phyloP scores from a whole-genome alignment of 2,329 filamentous ascomycete genomes.

The Rutstroemia sp. region DNA sequence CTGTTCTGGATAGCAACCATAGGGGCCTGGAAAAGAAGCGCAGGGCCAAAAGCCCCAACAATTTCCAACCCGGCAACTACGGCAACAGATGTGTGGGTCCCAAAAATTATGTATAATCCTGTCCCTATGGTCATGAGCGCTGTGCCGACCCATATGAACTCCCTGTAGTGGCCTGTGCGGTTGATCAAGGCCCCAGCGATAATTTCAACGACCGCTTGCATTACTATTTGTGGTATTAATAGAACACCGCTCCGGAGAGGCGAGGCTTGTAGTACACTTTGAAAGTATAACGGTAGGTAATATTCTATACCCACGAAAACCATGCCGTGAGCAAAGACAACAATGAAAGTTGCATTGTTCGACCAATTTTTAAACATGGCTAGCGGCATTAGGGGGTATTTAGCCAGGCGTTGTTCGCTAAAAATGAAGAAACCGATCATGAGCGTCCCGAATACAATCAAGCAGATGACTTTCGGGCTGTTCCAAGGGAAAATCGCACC shows the following conservation, averaged over 20 bases:
- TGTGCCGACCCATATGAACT: conserved; percentile 38
- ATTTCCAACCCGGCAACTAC: conserved; percentile 41
- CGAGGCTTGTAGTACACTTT: conserved; percentile 61
- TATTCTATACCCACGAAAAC: conserved; percentile 46
- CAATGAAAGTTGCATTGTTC: conserved; percentile 34
- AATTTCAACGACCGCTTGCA: conserved; percentile 54
- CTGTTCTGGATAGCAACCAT: conserved; percentile 49
- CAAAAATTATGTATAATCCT: conserved; percentile 36
- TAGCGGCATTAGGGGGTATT: conserved; percentile 70
- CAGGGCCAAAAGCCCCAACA: conserved; percentile 43
- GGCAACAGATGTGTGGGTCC: conserved; percentile 30
- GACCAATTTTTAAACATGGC: conserved; percentile 60
- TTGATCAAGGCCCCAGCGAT: conserved; percentile 59
- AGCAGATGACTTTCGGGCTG: conserved; percentile 67
- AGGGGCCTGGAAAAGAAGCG: conserved; percentile 46
- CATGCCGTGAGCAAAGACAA: conserved; percentile 36
- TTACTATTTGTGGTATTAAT: conserved; percentile 59
- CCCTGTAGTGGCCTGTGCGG: conserved; percentile 41
- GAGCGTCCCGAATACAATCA: conserved; percentile 62
- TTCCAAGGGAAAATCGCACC: conserved; percentile 64
- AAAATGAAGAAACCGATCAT: conserved; percentile 52
- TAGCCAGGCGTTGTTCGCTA: conserved; percentile 63
- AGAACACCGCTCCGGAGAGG: conserved; percentile 70
- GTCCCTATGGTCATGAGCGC: conserved; percentile 37
- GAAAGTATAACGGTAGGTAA: conserved; percentile 60